Percentiles rank a stretch among this genome's conserved stretches.
phyloP scores from a whole-genome alignment of 164 flowering plant species.

The Magnolia sinica region DNA sequence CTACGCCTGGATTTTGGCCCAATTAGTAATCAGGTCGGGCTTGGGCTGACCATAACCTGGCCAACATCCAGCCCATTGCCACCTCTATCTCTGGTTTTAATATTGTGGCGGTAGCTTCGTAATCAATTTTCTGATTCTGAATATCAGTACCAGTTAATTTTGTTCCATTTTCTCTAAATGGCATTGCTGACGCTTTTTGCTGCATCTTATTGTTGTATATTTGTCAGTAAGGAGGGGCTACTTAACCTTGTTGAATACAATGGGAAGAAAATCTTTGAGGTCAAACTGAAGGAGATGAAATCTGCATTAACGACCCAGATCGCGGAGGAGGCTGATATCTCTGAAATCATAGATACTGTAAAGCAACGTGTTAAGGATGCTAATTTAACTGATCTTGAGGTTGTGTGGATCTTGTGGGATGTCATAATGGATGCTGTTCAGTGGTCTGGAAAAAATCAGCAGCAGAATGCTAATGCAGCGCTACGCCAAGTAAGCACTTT shows the following conservation, averaged over 20 bases:
- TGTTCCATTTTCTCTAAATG: not conserved
- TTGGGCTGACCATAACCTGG: too few relatives aligned
- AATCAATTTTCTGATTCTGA: not conserved
- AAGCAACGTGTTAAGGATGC: constrained; percentile 88
- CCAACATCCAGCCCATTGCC: too few relatives aligned
- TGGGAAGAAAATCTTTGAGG: constrained; percentile 93
- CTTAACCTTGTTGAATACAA: constrained; percentile 72
- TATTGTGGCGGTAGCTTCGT: not conserved
- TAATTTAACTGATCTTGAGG: constrained; percentile 82
- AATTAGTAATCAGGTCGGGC: too few relatives aligned
- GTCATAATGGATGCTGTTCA: constrained; percentile 96
- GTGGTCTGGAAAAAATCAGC: constrained; percentile 99
- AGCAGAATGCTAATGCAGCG: constrained; percentile 95
- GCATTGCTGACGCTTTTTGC: not conserved
- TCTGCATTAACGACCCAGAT: constrained; percentile 79
- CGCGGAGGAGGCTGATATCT: constrained; percentile 76
- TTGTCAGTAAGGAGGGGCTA: constrained; percentile 74
- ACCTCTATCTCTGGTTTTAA: not conserved
- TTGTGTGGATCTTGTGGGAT: constrained; percentile 91
- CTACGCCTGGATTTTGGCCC: too few relatives aligned
- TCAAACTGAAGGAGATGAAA: constrained; percentile 92
- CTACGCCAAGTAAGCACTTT: constrained; percentile 64
- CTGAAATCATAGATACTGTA: constrained; percentile 82
- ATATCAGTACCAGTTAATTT: not conserved
- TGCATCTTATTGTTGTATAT: not conserved